phyloP scores from a whole-genome alignment of 768 basidiomycete species.

The Clavaria fumosa region DNA sequence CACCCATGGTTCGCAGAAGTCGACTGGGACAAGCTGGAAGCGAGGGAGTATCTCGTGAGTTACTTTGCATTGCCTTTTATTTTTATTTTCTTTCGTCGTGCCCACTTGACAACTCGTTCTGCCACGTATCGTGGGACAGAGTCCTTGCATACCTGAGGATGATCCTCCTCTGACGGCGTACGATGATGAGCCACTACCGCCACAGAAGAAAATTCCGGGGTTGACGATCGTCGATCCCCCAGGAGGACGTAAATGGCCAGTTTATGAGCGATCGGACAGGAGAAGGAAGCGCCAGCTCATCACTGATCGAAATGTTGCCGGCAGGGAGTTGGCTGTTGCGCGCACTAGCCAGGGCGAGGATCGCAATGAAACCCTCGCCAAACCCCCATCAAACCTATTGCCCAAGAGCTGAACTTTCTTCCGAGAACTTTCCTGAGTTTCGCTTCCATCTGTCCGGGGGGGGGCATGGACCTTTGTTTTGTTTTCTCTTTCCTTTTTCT shows the following conservation, averaged over 20 bases:
- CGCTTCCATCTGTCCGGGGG: too few species aligned
- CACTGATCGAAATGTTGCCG: too few species aligned
- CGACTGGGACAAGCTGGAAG: constrained; percentile 31
- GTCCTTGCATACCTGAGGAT: too few species aligned
- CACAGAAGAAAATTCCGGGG: constrained; percentile 23
- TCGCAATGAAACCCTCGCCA: too few species aligned
- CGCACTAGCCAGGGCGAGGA: too few species aligned
- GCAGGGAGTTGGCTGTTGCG: too few species aligned
- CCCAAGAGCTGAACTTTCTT: too few species aligned
- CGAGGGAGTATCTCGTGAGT: constrained; percentile 31
- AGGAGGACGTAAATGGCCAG: constrained; percentile 18
- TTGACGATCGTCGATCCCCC: constrained; percentile 22
- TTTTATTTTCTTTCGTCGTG: constrained; percentile 2
- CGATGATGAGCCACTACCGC: constrained; percentile 25
- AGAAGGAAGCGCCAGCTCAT: constrained; percentile 6
- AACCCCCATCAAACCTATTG: too few species aligned
- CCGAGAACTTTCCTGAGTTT: too few species aligned
- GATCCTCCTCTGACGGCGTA: too few species aligned
- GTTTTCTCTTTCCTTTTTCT: too few species aligned
- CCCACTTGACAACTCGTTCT: constrained; percentile 4
- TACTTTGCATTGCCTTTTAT: not conserved
- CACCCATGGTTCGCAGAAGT: constrained; percentile 33
- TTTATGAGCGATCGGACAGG: constrained; percentile 24
- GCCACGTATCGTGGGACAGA: constrained; percentile 34
- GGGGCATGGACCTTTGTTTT: too few species aligned